Percentiles rank a stretch among this genome's conserved stretches.
phyloP scores from a whole-genome alignment of 495 filamentous ascomycete genomes.

The Cenococcum geophilum region DNA sequence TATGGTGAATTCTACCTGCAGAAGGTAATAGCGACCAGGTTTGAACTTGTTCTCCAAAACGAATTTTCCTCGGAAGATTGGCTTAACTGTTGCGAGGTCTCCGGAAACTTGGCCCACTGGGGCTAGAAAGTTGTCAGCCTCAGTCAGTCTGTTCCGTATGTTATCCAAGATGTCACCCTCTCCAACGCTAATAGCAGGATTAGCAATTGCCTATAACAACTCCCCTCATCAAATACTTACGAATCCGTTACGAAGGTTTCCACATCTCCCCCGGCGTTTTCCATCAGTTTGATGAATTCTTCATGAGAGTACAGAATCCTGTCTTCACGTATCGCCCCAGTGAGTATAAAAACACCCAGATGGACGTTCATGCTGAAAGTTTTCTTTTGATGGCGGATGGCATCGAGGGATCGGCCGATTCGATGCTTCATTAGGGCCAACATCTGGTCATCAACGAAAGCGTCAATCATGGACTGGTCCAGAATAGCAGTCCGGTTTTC shows the following conservation, averaged over 20 bases:
- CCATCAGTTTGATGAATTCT: neutral
- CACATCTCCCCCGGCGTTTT: neutral
- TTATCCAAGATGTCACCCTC: neutral
- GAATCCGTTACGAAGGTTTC: neutral
- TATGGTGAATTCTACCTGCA: constrained; percentile 22
- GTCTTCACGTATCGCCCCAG: neutral
- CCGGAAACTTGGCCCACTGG: no score
- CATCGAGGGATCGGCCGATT: neutral
- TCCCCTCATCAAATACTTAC: neutral
- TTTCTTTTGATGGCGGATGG: neutral
- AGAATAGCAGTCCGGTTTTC: neutral
- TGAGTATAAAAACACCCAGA: neutral
- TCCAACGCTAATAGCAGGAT: neutral
- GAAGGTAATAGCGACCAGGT: constrained; percentile 3
- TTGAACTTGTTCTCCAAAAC: neutral
- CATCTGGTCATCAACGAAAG: neutral
- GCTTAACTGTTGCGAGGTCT: neutral
- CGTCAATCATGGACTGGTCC: neutral
- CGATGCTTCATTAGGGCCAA: no score
- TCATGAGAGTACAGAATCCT: neutral
- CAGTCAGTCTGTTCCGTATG: neutral
- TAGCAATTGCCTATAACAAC: neutral
- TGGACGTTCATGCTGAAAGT: neutral
- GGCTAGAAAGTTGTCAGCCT: neutral
- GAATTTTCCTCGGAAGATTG: neutral